Conservation (phyloP, 2,329 filamentous ascomycete species). For the Colletotrichum musicola region DNA sequence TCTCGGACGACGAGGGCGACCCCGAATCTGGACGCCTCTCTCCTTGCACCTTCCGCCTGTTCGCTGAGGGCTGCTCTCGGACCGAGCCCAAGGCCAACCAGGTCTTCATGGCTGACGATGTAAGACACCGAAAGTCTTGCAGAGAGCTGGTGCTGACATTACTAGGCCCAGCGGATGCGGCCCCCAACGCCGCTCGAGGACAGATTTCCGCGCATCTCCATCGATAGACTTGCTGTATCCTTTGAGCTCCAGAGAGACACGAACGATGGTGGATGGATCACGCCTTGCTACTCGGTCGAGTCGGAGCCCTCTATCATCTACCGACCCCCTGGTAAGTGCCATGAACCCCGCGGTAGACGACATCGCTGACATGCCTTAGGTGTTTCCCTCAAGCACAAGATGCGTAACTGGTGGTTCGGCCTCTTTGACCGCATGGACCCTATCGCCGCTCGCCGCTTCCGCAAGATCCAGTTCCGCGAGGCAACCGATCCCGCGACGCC, state of each 20-base stretch:
- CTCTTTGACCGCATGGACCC: conserved; percentile 41
- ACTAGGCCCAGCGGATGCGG: conserved; percentile 32
- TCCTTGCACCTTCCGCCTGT: conserved; percentile 56
- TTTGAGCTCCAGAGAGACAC: conserved; percentile 43
- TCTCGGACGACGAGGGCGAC: conserved; percentile 57
- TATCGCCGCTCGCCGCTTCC: conserved; percentile 29
- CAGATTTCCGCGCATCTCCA: background rate
- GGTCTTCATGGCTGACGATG: conserved; percentile 41
- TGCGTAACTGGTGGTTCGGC: conserved; percentile 38
- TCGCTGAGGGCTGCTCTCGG: conserved; percentile 51
- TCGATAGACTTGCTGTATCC: conserved; percentile 29
- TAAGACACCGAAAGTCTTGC: conserved; percentile 14
- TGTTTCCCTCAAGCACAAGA: conserved; percentile 31
- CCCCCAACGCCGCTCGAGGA: conserved; percentile 28
- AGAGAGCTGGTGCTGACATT: background rate
- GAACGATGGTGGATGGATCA: conserved; percentile 33
- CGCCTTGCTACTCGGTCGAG: conserved; percentile 37
- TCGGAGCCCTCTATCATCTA: conserved; percentile 39
- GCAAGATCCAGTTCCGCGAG: conserved; percentile 29
- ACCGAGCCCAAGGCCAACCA: conserved; percentile 43
- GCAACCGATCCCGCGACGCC: conserved; percentile 21
- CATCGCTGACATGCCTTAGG: conserved; percentile 9
- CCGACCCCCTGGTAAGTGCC: conserved; percentile 22
- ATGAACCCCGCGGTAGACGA: background rate
- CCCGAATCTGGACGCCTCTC: conserved; percentile 52